These are phyloP conservation scores for Paecilomyces sp. DNA, from an alignment of 2,329 filamentous ascomycete species.

Conservation along the genomic window DNA sequence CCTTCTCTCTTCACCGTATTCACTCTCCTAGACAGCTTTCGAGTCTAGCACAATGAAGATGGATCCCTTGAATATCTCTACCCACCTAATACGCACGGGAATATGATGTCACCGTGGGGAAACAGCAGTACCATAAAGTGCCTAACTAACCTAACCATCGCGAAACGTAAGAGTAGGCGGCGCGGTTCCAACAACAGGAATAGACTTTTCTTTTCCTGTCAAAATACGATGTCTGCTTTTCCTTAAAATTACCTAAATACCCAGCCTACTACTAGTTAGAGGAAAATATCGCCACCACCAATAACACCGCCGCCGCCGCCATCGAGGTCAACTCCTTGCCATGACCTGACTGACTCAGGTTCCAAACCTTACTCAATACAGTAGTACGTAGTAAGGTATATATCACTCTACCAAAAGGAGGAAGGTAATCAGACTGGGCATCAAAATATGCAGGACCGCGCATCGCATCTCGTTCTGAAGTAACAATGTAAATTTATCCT, in stretches of 20 bases:
- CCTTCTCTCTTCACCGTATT: not conserved
- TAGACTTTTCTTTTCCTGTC: not conserved
- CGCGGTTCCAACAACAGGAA: not conserved
- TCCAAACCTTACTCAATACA: not conserved
- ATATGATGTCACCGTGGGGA: not conserved
- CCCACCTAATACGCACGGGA: not conserved
- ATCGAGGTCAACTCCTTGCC: not conserved
- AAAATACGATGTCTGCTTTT: not conserved
- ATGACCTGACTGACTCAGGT: not conserved
- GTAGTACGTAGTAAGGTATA: not conserved
- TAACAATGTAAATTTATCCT: not conserved
- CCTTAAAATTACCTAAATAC: too few species aligned
- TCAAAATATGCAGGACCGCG: not conserved
- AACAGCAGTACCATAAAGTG: not conserved
- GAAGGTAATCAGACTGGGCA: not conserved
- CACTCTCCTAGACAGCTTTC: not conserved
- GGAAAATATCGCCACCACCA: not conserved
- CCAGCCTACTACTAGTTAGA: too few species aligned
- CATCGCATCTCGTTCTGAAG: not conserved
- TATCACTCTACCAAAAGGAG: too few species aligned
- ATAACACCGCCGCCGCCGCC: not conserved
- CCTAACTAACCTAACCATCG: not conserved
- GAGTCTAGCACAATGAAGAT: not conserved
- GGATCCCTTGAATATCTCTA: not conserved
- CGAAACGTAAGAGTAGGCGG: not conserved